A percentile compares a stretch with the other conserved stretches of the same genome.
Conservation (phyloP, 805 yeast genomes). For the Jamesozyma hellenica region DNA sequence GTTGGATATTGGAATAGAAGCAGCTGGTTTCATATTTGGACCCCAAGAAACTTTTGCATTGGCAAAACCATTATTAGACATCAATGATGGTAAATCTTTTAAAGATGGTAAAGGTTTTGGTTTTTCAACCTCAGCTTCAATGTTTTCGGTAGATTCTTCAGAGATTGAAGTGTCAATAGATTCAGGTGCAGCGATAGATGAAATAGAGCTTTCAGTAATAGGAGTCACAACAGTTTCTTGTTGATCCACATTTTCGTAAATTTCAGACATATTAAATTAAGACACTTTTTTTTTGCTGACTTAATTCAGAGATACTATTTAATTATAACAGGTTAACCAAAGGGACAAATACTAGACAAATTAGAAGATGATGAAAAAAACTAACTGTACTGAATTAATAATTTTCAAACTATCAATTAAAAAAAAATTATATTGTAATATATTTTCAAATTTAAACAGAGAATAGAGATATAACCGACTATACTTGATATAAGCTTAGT, state of each 20-base stretch:
- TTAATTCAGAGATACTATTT: no score
- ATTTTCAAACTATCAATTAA: no score
- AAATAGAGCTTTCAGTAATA: not conserved
- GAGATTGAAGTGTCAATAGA: not conserved
- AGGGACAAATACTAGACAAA: constrained; percentile 1
- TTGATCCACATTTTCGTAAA: constrained; percentile 1
- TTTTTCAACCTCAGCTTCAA: not conserved
- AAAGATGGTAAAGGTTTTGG: constrained; percentile 21
- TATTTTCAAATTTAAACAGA: no score
- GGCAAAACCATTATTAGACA: constrained; percentile 34
- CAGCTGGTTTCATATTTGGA: constrained; percentile 36
- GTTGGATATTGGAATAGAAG: constrained; percentile 17
- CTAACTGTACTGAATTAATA: no score
- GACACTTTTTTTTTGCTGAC: not conserved
- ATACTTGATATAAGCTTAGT: no score
- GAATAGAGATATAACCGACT: no score
- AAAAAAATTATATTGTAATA: no score
- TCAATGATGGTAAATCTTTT: constrained; percentile 57
- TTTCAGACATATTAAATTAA: constrained; percentile 2
- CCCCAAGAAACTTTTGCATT: constrained; percentile 33
- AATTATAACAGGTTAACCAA: constrained; percentile 4
- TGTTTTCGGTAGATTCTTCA: not conserved
- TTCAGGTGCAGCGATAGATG: not conserved
- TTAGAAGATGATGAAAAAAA: no score
- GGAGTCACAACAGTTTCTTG: constrained; percentile 1